Percentiles rank a stretch among this genome's conserved stretches.
Conservation (phyloP, 2,329 filamentous ascomycete genomes). For the Fusarium miscanthi region DNA sequence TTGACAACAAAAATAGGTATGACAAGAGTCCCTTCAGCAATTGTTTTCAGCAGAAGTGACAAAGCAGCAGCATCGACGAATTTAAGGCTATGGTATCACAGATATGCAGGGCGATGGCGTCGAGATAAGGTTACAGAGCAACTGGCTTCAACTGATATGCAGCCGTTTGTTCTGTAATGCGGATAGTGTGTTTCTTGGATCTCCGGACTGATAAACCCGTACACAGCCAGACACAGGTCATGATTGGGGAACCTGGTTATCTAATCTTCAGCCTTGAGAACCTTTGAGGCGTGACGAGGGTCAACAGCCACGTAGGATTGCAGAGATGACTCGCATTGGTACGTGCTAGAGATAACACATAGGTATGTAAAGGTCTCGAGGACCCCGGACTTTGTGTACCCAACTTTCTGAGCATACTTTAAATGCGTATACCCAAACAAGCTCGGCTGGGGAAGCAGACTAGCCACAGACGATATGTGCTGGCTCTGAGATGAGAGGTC, state of each 20-base stretch:
- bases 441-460: neutral
- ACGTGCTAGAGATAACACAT: conserved; percentile 24
- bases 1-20: conserved; percentile 29
- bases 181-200: conserved; percentile 39
- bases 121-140: conserved; percentile 40
- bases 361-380: neutral
- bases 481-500: neutral
- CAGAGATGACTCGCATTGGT: conserved; percentile 29
- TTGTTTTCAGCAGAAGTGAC: neutral
- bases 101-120: conserved; percentile 26
- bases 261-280: conserved; percentile 41
- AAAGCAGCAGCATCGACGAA: conserved; percentile 31
- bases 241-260: conserved; percentile 44
- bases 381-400: neutral
- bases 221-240: conserved; percentile 27
- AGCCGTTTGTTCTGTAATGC: conserved; percentile 33
- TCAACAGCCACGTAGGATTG: conserved; percentile 31
- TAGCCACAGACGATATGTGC: neutral
- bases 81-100: conserved; percentile 38
- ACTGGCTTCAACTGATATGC: conserved; percentile 39
- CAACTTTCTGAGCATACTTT: neutral
- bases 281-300: conserved; percentile 31
- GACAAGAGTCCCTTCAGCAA: neutral
- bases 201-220: conserved; percentile 39
- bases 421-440: neutral